A percentile compares a stretch with the other conserved stretches of the same genome.
Conservation (phyloP, 768 basidiomycete genomes). For the Amanita rimosa region DNA sequence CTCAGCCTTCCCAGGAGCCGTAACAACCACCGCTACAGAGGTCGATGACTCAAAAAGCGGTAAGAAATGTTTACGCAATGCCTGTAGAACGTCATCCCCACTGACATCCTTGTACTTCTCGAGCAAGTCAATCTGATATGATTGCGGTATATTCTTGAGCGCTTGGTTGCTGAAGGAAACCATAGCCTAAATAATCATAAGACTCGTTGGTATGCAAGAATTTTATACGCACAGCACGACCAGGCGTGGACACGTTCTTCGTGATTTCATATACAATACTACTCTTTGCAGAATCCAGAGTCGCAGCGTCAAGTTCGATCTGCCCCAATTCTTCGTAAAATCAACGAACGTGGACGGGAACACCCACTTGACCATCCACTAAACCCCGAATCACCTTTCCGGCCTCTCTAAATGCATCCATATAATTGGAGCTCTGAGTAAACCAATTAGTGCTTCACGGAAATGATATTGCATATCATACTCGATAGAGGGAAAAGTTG, state of each 20-base stretch:
- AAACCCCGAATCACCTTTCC: conserved; percentile 68
- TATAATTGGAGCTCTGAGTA: conserved; percentile 64
- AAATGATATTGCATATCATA: conserved; percentile 12
- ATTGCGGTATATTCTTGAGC: conserved; percentile 71
- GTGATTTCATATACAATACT: conserved; percentile 81
- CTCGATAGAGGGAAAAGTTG: conserved; percentile 70
- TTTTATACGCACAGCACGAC: conserved; percentile 60
- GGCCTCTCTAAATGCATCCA: conserved; percentile 74
- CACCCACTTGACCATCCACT: conserved; percentile 68
- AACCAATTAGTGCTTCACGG: not conserved
- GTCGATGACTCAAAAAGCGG: conserved; percentile 73
- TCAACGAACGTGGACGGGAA: not conserved
- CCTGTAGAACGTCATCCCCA: conserved; percentile 61
- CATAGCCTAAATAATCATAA: conserved; percentile 40
- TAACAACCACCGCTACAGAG: conserved; percentile 74
- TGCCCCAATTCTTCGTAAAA: conserved; percentile 17
- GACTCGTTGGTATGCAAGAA: not conserved
- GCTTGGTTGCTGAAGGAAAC: conserved; percentile 86
- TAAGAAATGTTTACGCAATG: conserved; percentile 64
- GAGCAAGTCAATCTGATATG: conserved; percentile 66
- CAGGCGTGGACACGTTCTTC: conserved; percentile 70
- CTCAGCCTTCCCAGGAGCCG: conserved; percentile 70
- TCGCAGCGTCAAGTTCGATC: conserved; percentile 73
- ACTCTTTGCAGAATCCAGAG: conserved; percentile 86
- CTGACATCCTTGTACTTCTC: conserved; percentile 73